Conservation (phyloP, 306 rosid species). For the Lathyrus sativus region DNA sequence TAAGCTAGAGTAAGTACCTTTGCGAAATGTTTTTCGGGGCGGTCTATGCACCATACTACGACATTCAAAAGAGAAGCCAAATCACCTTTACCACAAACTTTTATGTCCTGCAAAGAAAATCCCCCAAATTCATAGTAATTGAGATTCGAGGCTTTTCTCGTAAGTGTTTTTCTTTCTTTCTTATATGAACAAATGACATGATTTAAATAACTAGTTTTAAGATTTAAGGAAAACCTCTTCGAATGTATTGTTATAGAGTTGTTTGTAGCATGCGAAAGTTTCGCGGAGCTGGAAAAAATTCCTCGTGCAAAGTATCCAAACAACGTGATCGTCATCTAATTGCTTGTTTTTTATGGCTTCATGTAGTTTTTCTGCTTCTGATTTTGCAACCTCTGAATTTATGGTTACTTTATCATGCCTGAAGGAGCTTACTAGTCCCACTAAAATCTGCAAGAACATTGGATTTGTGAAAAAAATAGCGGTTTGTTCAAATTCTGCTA, state of each 20-base stretch:
- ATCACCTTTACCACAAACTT: conserved; percentile 57
- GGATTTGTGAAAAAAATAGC: neutral
- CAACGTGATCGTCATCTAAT: conserved; percentile 59
- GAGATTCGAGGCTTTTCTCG: neutral
- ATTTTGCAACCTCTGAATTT: conserved; percentile 51
- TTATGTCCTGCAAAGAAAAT: conserved; percentile 60
- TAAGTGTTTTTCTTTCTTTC: neutral
- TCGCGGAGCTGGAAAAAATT: conserved; percentile 79
- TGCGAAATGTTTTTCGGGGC: conserved; percentile 89
- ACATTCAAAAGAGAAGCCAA: conserved; percentile 55
- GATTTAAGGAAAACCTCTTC: conserved; percentile 58
- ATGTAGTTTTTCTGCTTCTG: conserved; percentile 67
- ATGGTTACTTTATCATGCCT: conserved; percentile 72
- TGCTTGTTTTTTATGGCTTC: conserved; percentile 64
- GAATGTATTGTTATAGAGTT: conserved; percentile 56
- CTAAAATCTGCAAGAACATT: conserved; percentile 57
- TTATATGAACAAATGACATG: neutral
- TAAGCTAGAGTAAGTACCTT: conserved; percentile 50
- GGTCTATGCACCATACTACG: conserved; percentile 61
- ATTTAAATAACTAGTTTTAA: neutral
- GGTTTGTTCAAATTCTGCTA: neutral
- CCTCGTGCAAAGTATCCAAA: conserved; percentile 82
- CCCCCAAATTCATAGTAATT: neutral
- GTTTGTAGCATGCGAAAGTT: conserved; percentile 69
- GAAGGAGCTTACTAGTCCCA: conserved; percentile 77